A percentile compares a stretch with the other conserved stretches of the same genome.
phyloP scores from a whole-genome alignment of 1,284 basidiomycete genomes.

The Heterobasidion occidentale region DNA sequence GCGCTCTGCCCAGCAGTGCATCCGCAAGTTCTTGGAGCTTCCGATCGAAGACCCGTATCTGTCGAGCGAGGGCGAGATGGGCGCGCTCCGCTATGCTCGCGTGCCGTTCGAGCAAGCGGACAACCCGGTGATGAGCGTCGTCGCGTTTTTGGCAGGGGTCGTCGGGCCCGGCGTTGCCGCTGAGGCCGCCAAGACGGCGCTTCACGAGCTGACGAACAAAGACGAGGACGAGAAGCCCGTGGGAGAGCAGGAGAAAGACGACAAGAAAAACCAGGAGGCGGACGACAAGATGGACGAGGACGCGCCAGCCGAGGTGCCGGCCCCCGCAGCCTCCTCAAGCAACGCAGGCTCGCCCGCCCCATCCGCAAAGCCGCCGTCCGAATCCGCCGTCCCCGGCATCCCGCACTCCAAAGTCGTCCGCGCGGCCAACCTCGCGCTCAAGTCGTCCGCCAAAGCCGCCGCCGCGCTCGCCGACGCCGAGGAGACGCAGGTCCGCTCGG shows the following conservation, averaged over 20 bases:
- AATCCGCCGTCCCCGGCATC: constrained; percentile 32
- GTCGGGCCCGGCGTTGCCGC: constrained; percentile 89
- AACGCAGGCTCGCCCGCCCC: constrained; percentile 16
- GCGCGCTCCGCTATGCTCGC: constrained; percentile 71
- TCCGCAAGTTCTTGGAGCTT: constrained; percentile 91
- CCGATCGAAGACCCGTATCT: constrained; percentile 96
- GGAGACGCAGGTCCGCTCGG: constrained; percentile 73
- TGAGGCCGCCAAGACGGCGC: constrained; percentile 86
- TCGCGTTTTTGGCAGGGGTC: constrained; percentile 92
- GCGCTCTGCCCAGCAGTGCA: constrained; percentile 88
- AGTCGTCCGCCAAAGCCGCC: constrained; percentile 86
- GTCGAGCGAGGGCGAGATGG: constrained; percentile 67
- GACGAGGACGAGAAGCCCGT: constrained; percentile 17
- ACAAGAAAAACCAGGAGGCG: constrained; percentile 14
- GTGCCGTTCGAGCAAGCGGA: constrained; percentile 93
- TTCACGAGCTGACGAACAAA: constrained; percentile 66
- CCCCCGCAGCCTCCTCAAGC: constrained; percentile 8
- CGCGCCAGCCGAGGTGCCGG: background rate
- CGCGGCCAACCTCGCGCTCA: constrained; percentile 80
- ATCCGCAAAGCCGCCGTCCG: constrained; percentile 12
- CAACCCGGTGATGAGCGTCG: constrained; percentile 98
- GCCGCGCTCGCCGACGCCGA: constrained; percentile 79
- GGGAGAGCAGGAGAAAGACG: constrained; percentile 16
- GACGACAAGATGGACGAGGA: constrained; percentile 27
- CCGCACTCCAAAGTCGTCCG: constrained; percentile 72